Evolutionary conservation across 768 basidiomycete genomes (phyloP).

Genomic region (Hebeloma cylindrosporum): DNA sequence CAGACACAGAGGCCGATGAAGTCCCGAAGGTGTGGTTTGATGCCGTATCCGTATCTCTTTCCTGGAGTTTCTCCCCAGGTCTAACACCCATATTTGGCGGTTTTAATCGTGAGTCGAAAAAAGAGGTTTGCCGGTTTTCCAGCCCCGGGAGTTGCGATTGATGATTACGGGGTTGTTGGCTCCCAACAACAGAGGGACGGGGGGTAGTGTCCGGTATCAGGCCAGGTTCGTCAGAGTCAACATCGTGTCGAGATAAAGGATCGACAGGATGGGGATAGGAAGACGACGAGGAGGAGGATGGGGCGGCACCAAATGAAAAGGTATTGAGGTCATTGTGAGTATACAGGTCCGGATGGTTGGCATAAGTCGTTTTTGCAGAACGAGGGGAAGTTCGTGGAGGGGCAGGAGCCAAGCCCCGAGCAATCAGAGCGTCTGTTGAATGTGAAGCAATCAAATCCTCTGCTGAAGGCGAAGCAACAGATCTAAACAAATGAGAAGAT

Average conservation of each 20-base stretch:
- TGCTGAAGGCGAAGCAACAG: too few species aligned
- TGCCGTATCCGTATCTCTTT: slow-evolving; percentile 37
- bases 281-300: slow-evolving; percentile 27
- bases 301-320: slow-evolving; percentile 48
- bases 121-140: slow-evolving; percentile 14
- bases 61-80: slow-evolving; percentile 14
- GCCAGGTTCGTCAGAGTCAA: slow-evolving; percentile 38
- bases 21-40: slow-evolving; percentile 52
- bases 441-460: too few species aligned
- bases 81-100: slow-evolving; percentile 6
- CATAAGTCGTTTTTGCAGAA: slow-evolving; percentile 14
- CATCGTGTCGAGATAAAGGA: slow-evolving; percentile 36
- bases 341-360: slow-evolving; percentile 34
- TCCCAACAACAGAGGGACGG: slow-evolving; percentile 46
- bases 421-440: slow-evolving; percentile 6
- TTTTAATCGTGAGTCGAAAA: slow-evolving; percentile 13
- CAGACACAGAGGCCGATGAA: slow-evolving; percentile 46
- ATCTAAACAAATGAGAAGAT: too few species aligned
- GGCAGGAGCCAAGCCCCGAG: slow-evolving; percentile 8
- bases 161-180: slow-evolving; percentile 31
- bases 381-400: slow-evolving; percentile 17
- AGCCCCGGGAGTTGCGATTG: slow-evolving; percentile 28
- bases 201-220: slow-evolving; percentile 46
- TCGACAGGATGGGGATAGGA: slow-evolving; percentile 34
- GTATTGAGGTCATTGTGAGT: slow-evolving; percentile 44